Evolutionary conservation across 2,329 filamentous ascomycete species (phyloP).

Genomic region (Colletotrichum chrysophilum): DNA sequence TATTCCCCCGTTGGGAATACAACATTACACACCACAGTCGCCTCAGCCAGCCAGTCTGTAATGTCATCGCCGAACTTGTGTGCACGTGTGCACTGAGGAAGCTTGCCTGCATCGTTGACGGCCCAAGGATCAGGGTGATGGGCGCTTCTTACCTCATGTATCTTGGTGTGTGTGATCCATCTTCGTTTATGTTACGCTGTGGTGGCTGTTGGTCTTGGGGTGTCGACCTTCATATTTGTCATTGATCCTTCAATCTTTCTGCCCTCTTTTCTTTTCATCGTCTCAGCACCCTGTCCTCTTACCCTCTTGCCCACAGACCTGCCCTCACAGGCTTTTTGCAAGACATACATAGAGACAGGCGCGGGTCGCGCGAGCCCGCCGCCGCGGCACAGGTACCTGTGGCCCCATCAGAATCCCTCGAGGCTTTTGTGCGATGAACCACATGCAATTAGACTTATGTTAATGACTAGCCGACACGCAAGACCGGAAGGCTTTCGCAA

Average conservation of each 20-base stretch:
- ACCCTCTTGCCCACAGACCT: not conserved
- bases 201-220: not conserved
- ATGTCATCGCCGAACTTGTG: not conserved
- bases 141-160: not conserved
- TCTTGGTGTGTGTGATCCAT: not conserved
- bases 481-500: not conserved
- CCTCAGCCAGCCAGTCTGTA: not conserved
- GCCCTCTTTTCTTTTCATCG: too few relatives aligned
- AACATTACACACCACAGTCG: not conserved
- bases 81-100: not conserved
- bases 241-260: not conserved
- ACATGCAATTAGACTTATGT: not conserved
- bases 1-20: not conserved
- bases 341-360: not conserved
- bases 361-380: not conserved
- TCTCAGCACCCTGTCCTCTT: not conserved
- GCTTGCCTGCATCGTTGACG: not conserved
- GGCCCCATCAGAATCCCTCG: not conserved
- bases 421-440: not conserved
- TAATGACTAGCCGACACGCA: not conserved
- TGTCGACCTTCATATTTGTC: not conserved
- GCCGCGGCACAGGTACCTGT: not conserved
- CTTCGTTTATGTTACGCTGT: not conserved
- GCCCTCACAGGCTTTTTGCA: not conserved
- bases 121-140: not conserved